phyloP scores from a whole-genome alignment of 2,329 filamentous ascomycete species.

The Penicillium thymicola region DNA sequence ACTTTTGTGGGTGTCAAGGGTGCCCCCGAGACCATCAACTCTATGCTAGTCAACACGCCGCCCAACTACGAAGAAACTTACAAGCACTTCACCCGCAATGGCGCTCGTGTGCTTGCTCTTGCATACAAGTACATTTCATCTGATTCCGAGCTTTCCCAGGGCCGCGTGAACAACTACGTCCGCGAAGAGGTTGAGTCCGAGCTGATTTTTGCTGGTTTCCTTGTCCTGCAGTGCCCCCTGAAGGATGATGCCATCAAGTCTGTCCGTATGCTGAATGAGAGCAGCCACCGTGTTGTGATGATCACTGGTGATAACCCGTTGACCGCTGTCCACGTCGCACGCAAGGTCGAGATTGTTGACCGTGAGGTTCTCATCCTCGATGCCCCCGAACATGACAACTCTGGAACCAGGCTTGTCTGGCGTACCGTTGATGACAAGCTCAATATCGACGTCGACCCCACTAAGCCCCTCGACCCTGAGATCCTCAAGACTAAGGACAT shows the following conservation, averaged over 20 bases:
- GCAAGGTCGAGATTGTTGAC: conserved; percentile 95
- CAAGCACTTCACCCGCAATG: conserved; percentile 96
- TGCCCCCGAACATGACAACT: conserved; percentile 83
- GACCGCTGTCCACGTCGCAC: conserved; percentile 91
- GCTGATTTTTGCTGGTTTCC: conserved; percentile 86
- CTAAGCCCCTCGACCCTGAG: conserved; percentile 72
- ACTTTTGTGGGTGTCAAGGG: conserved; percentile 97
- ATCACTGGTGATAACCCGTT: conserved; percentile 98
- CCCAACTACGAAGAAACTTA: conserved; percentile 94
- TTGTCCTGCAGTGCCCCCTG: conserved; percentile 90
- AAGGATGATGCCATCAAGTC: conserved; percentile 95
- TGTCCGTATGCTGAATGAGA: conserved; percentile 96
- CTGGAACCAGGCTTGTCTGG: conserved; percentile 83
- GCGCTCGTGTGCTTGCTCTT: conserved; percentile 87
- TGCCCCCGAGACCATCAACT: conserved; percentile 93
- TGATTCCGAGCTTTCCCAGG: conserved; percentile 76
- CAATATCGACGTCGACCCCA: conserved; percentile 80
- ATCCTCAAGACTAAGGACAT: conserved; percentile 86
- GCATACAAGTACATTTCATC: conserved; percentile 87
- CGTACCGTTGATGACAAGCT: conserved; percentile 89
- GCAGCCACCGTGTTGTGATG: conserved; percentile 97
- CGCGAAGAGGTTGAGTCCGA: conserved; percentile 86
- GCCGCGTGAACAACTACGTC: conserved; percentile 88
- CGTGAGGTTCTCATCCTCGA: conserved; percentile 92
- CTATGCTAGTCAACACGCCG: conserved; percentile 81